These are phyloP conservation scores for Tritrichomonas musculus DNA, from an alignment of 208 protist species.

Conservation along the genomic window DNA sequence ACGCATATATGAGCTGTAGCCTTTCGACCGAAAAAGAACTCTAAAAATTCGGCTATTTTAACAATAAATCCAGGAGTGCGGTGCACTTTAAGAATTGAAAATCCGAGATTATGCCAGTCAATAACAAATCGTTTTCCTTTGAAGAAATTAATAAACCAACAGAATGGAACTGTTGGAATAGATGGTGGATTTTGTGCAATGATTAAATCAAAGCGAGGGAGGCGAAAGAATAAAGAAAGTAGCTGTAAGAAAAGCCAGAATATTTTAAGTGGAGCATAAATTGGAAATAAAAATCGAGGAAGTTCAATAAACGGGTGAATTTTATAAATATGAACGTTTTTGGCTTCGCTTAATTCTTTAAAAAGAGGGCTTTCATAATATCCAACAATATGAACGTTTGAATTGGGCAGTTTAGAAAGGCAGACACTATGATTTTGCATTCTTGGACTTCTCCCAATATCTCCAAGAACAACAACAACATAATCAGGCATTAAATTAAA, in stretches of 20 bases:
- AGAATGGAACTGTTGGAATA: conserved; percentile 20
- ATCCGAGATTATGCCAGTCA: conserved; percentile 36
- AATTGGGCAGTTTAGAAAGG: neutral
- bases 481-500: conserved; percentile 26
- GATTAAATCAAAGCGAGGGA: neutral
- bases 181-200: conserved; percentile 26
- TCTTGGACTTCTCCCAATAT: conserved; percentile 21
- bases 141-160: neutral
- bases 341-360: neutral
- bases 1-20: neutral
- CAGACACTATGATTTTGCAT: conserved; percentile 31
- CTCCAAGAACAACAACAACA: conserved; percentile 29
- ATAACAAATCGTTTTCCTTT: conserved; percentile 20
- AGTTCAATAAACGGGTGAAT: conserved; percentile 15
- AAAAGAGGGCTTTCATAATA: conserved; percentile 13
- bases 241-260: conserved; percentile 1
- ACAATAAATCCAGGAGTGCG: neutral
- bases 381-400: conserved; percentile 22
- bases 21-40: neutral
- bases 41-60: neutral
- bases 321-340: neutral
- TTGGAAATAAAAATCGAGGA: neutral
- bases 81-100: neutral
- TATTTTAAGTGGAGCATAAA: conserved; percentile 30
- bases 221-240: neutral